phyloP scores from a whole-genome alignment of 1,284 basidiomycete genomes.

The Coriolopsis trogii region DNA sequence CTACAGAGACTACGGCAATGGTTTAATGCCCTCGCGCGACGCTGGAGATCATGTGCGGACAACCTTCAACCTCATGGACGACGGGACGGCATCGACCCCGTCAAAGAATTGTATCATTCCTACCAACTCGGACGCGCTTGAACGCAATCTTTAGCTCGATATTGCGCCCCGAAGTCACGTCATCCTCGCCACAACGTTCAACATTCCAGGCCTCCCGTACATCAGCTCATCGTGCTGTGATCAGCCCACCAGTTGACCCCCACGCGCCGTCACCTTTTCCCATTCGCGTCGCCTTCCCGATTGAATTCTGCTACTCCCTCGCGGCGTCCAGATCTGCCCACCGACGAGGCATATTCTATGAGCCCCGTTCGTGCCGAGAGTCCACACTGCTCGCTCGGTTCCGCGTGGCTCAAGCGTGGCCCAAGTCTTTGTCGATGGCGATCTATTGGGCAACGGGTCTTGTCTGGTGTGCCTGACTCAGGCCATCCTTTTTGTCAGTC shows the following conservation, averaged over 20 bases:
- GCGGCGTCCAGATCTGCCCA: conserved; percentile 71
- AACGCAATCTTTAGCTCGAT: conserved; percentile 77
- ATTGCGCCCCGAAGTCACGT: conserved; percentile 75
- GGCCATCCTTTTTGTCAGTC: too few relatives aligned
- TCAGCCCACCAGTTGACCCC: conserved; percentile 61
- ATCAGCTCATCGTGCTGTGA: conserved; percentile 39
- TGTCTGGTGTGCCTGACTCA: too few relatives aligned
- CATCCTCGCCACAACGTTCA: conserved; percentile 61
- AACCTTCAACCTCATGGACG: conserved; percentile 76
- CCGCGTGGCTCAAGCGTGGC: too few relatives aligned
- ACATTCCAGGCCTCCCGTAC: conserved; percentile 64
- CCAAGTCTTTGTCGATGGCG: too few relatives aligned
- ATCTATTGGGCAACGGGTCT: too few relatives aligned
- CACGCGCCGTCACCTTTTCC: conserved; percentile 66
- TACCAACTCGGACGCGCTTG: conserved; percentile 76
- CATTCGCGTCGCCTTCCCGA: conserved; percentile 64
- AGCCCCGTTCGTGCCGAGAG: conserved; percentile 88
- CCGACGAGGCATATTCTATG: conserved; percentile 88
- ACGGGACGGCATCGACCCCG: conserved; percentile 65
- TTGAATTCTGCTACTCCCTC: conserved; percentile 60
- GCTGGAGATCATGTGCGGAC: conserved; percentile 74
- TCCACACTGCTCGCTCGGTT: too few relatives aligned
- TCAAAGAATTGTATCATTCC: conserved; percentile 74
- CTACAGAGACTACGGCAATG: conserved; percentile 68
- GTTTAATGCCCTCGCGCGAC: conserved; percentile 76